Evolutionary conservation across 2,329 filamentous ascomycete genomes (phyloP).

Genomic region (Sporothrix curviconia): DNA sequence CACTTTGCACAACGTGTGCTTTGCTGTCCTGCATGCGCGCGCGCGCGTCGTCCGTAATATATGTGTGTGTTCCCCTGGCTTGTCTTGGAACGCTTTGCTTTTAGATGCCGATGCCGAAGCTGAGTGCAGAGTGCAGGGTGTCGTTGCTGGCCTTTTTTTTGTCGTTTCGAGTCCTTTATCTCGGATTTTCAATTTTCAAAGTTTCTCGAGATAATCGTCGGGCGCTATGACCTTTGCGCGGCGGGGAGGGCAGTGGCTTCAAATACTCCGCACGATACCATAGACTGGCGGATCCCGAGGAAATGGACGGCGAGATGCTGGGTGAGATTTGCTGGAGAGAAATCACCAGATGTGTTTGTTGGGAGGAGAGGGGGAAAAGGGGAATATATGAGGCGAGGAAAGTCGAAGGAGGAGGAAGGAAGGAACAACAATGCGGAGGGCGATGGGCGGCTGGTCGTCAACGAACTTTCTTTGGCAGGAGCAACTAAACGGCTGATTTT

Average conservation of each 20-base stretch:
- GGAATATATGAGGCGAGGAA: background rate
- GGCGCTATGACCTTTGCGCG: slow-evolving; percentile 2
- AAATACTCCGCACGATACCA: too few relatives aligned
- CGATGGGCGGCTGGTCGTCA: background rate
- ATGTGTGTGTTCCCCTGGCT: background rate
- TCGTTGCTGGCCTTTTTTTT: background rate
- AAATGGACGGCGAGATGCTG: background rate
- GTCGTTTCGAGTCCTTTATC: too few relatives aligned
- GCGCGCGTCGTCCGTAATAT: background rate
- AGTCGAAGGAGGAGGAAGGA: background rate
- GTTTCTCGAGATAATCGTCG: too few relatives aligned
- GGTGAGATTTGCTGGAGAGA: background rate
- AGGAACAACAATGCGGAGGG: background rate
- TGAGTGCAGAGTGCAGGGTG: too few relatives aligned
- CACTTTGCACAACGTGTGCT: background rate
- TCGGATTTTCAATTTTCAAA: too few relatives aligned
- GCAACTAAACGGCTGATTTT: background rate
- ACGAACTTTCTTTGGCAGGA: background rate
- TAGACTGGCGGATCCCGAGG: background rate
- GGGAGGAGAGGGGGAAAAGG: background rate
- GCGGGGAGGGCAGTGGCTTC: background rate
- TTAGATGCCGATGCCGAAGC: background rate
- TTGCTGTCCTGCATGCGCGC: background rate
- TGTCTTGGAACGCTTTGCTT: background rate
- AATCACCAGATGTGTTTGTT: background rate